Base-by-base conservation (phyloP, 164 flowering plant genomes). In the Saururus chinensis region DNA sequence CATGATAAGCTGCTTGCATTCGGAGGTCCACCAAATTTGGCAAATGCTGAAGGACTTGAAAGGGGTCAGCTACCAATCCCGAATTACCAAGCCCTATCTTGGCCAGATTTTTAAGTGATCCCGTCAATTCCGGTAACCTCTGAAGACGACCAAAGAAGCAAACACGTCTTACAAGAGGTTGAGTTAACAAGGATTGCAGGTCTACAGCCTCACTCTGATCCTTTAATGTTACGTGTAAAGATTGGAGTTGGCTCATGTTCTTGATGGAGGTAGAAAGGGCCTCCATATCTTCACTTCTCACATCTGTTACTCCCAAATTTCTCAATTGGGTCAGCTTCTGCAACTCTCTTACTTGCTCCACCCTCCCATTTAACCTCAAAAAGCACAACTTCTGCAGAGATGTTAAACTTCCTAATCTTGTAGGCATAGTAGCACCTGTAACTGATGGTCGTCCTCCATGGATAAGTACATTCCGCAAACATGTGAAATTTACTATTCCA, bases 1-100 rank as follows among this genome's bases (percentile, higher is more conserved):
- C 80, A 9, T 51, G 60, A 26, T 61, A 75, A 13, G 79, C 72
- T 12, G 68, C 63, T 11, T 60, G 37, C 4, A 77, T 75, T 58
- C 65, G 58, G 22, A 79, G 77, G n/a, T n/a, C n/a, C n/a, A n/a
- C n/a, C n/a, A n/a, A n/a, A n/a, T n/a, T n/a, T n/a, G n/a, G n/a
- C n/a, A 22, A 64, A 41, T 51, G 60, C 74, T 0, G 75, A 55
- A 51, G 45, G 48, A 25, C 51, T 23, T 53, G 51, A 61, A 61
- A 19, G n/a, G 53, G 53, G 14, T 61, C 64, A 9, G 30, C 49
- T 12, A 5, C 37, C 24, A 62, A 16, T 12, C 48, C 16, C 14
- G 65, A 52, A 11, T 42, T 19, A 7, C n/a, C 6, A 26, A 62
- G 53, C 23, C 16, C 19, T 25, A 62, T 51, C 21, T 52, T 13